phyloP scores from a whole-genome alignment of 139 green algal species.

The Pleodorina starrii region DNA sequence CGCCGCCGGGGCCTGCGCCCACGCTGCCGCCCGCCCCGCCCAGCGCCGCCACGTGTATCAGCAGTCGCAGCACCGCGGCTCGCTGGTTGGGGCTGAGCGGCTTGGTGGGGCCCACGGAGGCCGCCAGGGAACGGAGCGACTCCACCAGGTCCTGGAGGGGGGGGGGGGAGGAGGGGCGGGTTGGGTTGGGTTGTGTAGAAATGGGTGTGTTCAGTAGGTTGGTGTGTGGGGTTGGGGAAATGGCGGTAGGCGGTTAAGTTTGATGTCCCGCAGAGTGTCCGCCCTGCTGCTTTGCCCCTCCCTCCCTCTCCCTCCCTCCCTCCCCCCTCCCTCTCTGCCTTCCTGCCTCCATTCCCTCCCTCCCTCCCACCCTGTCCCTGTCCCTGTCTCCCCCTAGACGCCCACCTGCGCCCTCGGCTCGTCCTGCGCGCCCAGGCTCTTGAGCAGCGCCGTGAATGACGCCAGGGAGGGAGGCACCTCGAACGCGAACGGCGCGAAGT shows the following conservation, averaged over 20 bases:
- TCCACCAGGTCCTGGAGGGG: constrained; percentile 43
- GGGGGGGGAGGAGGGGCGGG: not conserved
- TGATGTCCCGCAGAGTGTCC: too few species aligned
- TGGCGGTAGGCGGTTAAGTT: too few species aligned
- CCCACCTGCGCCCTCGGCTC: constrained; percentile 59
- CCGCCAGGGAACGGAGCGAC: constrained; percentile 48
- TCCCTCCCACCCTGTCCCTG: too few species aligned
- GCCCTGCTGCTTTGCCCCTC: too few species aligned
- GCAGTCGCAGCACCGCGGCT: constrained; percentile 61
- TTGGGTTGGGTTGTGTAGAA: too few species aligned
- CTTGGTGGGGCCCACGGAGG: not conserved
- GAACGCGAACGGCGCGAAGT: constrained; percentile 79
- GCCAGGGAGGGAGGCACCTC: constrained; percentile 69
- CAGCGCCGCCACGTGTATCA: constrained; percentile 46
- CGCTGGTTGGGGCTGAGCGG: constrained; percentile 74
- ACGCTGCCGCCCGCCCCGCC: not conserved
- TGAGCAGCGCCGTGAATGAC: constrained; percentile 63
- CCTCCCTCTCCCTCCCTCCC: too few species aligned
- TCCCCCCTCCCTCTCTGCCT: too few species aligned
- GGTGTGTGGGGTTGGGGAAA: too few species aligned
- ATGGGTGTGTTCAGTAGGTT: too few species aligned
- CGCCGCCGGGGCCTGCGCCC: not conserved
- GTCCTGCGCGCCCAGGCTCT: constrained; percentile 67
- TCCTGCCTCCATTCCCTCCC: too few species aligned
- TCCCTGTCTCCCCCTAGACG: too few species aligned